Conservation (phyloP, 2,329 filamentous ascomycete genomes). For the Cladosporium oxysporum region DNA sequence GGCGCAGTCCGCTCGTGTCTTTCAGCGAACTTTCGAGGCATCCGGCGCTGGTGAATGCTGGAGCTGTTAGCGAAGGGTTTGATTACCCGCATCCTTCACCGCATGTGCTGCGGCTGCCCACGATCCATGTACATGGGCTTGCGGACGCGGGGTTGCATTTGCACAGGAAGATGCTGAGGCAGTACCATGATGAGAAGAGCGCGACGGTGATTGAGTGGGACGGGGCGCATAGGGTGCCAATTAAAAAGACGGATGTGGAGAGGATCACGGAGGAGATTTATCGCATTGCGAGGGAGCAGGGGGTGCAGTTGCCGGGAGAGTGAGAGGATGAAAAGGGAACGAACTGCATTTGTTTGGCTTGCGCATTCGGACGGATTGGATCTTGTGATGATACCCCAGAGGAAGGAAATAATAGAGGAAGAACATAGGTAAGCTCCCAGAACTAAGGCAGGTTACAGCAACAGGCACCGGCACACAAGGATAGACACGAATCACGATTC, state of each 20-base stretch:
- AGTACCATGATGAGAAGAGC: constrained; percentile 61
- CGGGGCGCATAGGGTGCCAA: constrained; percentile 68
- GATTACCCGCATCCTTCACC: constrained; percentile 45
- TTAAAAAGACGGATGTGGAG: constrained; percentile 67
- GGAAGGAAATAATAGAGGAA: not conserved
- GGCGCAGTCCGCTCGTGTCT: constrained; percentile 60
- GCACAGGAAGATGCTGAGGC: constrained; percentile 57
- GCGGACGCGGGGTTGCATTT: constrained; percentile 60
- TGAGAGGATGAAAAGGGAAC: not conserved
- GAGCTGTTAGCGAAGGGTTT: constrained; percentile 49
- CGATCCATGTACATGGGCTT: constrained; percentile 68
- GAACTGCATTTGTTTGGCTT: constrained; percentile 2
- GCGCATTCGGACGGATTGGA: not conserved
- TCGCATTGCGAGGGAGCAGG: constrained; percentile 53
- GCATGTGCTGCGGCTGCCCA: constrained; percentile 58
- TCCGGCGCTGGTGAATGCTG: constrained; percentile 43
- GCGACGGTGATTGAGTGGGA: constrained; percentile 70
- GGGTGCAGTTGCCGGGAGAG: constrained; percentile 37
- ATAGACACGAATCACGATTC: not conserved
- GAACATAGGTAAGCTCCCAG: not conserved
- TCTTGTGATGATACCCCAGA: constrained; percentile 11
- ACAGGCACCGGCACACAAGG: not conserved
- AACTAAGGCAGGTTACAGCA: not conserved
- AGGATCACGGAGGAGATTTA: constrained; percentile 56
- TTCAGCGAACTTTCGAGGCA: constrained; percentile 46